Evolutionary conservation across 176 grass and related monocot species (phyloP), one percentile per base, ranked within the genome.

Genomic region (Zea luxurians): DNA sequence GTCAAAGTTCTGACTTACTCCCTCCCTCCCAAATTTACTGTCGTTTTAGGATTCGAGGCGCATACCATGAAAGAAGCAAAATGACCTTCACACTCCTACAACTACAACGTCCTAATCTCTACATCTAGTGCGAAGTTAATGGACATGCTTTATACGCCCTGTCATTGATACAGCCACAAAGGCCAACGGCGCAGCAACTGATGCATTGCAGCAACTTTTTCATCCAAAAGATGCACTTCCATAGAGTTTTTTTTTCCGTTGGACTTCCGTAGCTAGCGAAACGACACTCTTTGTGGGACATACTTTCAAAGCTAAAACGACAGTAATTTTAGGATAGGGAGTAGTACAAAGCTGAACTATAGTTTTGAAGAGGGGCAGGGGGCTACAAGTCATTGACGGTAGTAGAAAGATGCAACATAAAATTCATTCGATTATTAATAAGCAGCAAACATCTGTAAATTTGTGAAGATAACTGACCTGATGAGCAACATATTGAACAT

Each of bases 401-500:
- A 58, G 43, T 68, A 74, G 11, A 40, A 52, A 38, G 70, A 68
- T 79, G 80, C 11, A 54, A 68, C 36, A 71, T 41, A 16, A 59
- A 66, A 82, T 17, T 57, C n/a, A 73, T 60, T 45, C 27, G 9
- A 50, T 21, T 63, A 83, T 68, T 59, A 59, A 59, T 60, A 78
- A 58, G 75, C 49, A 68, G 17, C 8, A 21, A 79, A 61, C 11
- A 74, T 60, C 12, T 88, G 43, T 34, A 79, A 75, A 69, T 74
- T 37, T 74, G 38, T 21, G 40, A 75, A 83, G 37, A 61, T 50
- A 73, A 43, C 80, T 66, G 57, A 97, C 94, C 94, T 97, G 91
- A 87, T 98, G 95, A 55, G 95, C 89, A 80, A 98, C 95, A 87
- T 98, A 98, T 76, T 98, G 91, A 83, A 98, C 91, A 83, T 98